Evolutionary conservation across 768 basidiomycete genomes (phyloP), one percentile per base, ranked within the genome.

Genomic region (Boletellus ananiceps): DNA sequence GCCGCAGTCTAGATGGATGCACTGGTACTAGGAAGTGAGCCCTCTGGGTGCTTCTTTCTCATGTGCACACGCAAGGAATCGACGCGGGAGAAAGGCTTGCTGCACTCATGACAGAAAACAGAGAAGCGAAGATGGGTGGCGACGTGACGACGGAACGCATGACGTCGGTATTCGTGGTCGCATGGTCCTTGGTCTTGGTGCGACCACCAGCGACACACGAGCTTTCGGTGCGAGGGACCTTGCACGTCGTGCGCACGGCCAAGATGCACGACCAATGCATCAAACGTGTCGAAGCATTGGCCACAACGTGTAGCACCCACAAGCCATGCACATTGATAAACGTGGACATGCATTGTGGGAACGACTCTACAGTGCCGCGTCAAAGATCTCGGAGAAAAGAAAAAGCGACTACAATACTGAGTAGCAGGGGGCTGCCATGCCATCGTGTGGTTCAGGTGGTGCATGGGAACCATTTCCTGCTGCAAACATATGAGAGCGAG

Each of bases 191-290:
- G 29, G 29, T 29, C 29, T 29, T 5, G 0, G 0, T n/a, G 7
- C 1, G 19, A n/a, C 33, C 14, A 7, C 60, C 60, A 62, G 1
- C n/a, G 31, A 15, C 58, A 61, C 2, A 6, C 1, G 0, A 58
- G 1, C 29, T 5, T 43, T 1, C 27, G 34, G 0, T 0, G n/a
- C 0, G 57, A 55, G 0, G 44, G 0, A 0, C 60, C 60, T 3
- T 34, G 50, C 4, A 57, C 44, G 0, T 23, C 52, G 5, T 62
- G 60, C 0, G 4, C 31, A 5, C 0, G 1, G 2, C 34, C 38
- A 0, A 47, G 11, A 23, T 61, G 60, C 8, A 13, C 5, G 4
- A 62, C 45, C 16, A 61, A 38, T 0, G 34, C 29, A 8, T 45
- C 7, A 9, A 62, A 57, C 2, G 23, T 15, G 15, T 9, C 0